Percentiles rank a stretch among this genome's conserved stretches.
Conservation (phyloP, 2,329 filamentous ascomycete genomes). For the Fonsecaea nubica region DNA sequence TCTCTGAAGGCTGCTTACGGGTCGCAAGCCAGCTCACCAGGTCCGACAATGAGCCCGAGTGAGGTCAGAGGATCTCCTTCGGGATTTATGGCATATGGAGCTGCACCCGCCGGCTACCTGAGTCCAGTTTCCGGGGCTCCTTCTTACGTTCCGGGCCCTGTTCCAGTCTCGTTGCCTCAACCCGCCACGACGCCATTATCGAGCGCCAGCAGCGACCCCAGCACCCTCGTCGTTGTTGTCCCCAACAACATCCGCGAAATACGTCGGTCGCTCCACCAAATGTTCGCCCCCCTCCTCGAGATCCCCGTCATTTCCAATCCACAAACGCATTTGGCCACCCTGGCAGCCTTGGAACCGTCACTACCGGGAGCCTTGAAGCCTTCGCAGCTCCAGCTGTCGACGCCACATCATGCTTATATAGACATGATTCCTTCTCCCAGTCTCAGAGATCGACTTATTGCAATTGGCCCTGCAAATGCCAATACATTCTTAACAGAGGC, state of each 20-base stretch:
- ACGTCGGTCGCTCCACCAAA: conserved; percentile 45
- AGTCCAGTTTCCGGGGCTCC: conserved; percentile 23
- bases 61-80: conserved; percentile 40
- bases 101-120: conserved; percentile 31
- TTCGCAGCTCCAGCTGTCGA: conserved; percentile 49
- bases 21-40: conserved; percentile 43
- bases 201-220: conserved; percentile 30
- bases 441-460: conserved; percentile 50
- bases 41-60: conserved; percentile 36
- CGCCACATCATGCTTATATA: conserved; percentile 52
- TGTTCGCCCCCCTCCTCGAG: conserved; percentile 49
- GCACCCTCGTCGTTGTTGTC: conserved; percentile 41
- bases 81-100: conserved; percentile 34
- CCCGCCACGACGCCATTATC: conserved; percentile 31
- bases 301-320: conserved; percentile 45
- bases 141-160: conserved; percentile 21
- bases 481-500: conserved; percentile 49
- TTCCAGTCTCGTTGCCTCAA: conserved; percentile 25
- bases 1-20: conserved; percentile 47
- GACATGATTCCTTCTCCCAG: conserved; percentile 52
- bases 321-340: conserved; percentile 45
- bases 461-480: conserved; percentile 46
- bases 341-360: conserved; percentile 43
- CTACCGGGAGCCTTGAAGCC: conserved; percentile 48
- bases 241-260: conserved; percentile 48